Percentiles rank a stretch among this genome's conserved stretches.
Conservation (phyloP, 192 early-diverging fungal genomes). For the Coemansia sp. region DNA sequence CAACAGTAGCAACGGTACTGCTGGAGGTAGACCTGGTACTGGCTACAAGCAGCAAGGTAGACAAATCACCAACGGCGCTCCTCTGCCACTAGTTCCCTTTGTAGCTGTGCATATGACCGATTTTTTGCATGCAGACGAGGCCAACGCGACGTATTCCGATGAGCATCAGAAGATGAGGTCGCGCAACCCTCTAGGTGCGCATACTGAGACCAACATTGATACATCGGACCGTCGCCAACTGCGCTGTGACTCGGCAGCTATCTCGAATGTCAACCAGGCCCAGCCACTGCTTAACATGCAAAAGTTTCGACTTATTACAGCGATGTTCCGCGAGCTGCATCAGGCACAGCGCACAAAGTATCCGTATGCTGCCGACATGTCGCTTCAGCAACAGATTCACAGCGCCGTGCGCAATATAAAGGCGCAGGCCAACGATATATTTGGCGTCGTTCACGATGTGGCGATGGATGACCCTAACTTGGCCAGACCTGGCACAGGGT, state of each 20-base stretch:
- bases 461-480: constrained; percentile 20
- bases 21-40: constrained; percentile 16
- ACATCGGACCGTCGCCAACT: not conserved
- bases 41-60: constrained; percentile 34
- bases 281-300: constrained; percentile 53
- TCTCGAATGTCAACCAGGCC: constrained; percentile 40
- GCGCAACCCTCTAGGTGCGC: constrained; percentile 29
- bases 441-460: constrained; percentile 35
- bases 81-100: constrained; percentile 50
- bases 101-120: constrained; percentile 55
- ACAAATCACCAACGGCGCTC: constrained; percentile 34
- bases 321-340: constrained; percentile 52
- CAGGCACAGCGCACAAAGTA: constrained; percentile 51
- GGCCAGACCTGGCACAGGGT: constrained; percentile 19
- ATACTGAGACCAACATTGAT: not conserved
- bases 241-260: constrained; percentile 34
- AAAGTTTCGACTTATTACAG: constrained; percentile 51
- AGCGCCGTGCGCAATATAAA: constrained; percentile 48
- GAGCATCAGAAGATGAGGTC: constrained; percentile 49
- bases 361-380: constrained; percentile 44
- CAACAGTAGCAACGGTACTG: constrained; percentile 28
- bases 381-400: constrained; percentile 52
- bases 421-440: constrained; percentile 50
- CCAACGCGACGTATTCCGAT: constrained; percentile 52
- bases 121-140: constrained; percentile 52